Conservation (phyloP, 2,329 filamentous ascomycete species). For the Diplocarpon mali region DNA sequence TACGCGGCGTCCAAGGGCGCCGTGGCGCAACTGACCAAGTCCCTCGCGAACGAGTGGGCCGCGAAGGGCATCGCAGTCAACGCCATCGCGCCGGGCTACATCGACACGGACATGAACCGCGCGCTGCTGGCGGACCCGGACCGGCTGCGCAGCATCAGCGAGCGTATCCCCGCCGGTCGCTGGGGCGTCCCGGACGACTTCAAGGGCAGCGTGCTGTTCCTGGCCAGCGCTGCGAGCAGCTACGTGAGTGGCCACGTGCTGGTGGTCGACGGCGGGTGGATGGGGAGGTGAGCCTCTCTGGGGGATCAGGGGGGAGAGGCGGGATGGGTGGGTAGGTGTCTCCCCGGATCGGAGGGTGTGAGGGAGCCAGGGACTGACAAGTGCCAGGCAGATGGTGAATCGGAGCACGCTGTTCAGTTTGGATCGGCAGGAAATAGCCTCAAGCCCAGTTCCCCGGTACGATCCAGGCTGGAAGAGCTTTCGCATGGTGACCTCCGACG, state of each 20-base stretch:
- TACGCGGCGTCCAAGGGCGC: slow-evolving; percentile 82
- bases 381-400: too few species aligned
- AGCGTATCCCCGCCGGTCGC: slow-evolving; percentile 69
- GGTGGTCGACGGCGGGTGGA: slow-evolving; percentile 85
- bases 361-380: too few species aligned
- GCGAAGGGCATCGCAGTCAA: slow-evolving; percentile 73
- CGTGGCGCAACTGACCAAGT: slow-evolving; percentile 55
- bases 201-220: slow-evolving; percentile 67
- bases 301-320: too few species aligned
- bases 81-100: slow-evolving; percentile 81
- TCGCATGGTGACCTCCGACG: too few species aligned
- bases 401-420: too few species aligned
- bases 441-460: too few species aligned
- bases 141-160: slow-evolving; percentile 62
- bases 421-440: too few species aligned
- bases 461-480: too few species aligned
- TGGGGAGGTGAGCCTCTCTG: slow-evolving; percentile 52
- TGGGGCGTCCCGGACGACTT: slow-evolving; percentile 84
- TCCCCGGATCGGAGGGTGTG: too few species aligned
- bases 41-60: slow-evolving; percentile 78
- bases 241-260: slow-evolving; percentile 78
- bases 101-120: slow-evolving; percentile 89
- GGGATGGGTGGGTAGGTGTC: too few species aligned
- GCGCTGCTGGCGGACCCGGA: slow-evolving; percentile 64
- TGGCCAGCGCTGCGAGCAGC: slow-evolving; percentile 64